Evolutionary conservation across 169 alveolate genomes (phyloP).

Genomic region (Plasmodium malariae): DNA sequence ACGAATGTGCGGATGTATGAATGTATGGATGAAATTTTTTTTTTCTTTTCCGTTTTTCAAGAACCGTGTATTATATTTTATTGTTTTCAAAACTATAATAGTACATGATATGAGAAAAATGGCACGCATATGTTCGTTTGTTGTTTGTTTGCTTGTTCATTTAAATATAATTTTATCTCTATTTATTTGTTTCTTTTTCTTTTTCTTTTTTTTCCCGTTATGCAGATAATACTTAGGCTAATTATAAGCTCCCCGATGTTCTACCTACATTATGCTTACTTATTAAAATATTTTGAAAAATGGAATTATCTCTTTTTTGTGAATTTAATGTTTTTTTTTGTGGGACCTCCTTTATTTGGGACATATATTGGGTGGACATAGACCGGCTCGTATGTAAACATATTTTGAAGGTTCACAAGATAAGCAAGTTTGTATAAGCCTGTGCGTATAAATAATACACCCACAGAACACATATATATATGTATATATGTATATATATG

Average conservation of each 20-base stretch:
- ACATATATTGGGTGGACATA: constrained; percentile 76
- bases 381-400: background rate
- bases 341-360: constrained; percentile 76
- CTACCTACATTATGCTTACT: constrained; percentile 62
- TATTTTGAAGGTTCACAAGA: too few species aligned
- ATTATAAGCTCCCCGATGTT: constrained; percentile 55
- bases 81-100: too few species aligned
- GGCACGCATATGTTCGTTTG: too few species aligned
- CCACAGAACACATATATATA: background rate
- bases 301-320: constrained; percentile 57
- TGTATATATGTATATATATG: background rate
- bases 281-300: constrained; percentile 50
- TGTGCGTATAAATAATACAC: background rate
- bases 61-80: too few species aligned
- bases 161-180: background rate
- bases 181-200: constrained; percentile 1
- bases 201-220: background rate
- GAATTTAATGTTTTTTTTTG: constrained; percentile 56
- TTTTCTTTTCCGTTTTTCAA: too few species aligned
- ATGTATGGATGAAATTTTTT: too few species aligned
- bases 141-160: background rate
- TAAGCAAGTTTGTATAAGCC: too few species aligned
- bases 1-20: too few species aligned
- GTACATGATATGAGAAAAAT: too few species aligned
- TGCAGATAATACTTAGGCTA: constrained; percentile 69